Base-by-base conservation (phyloP, 768 basidiomycete species). In the Amanita phalloides region DNA sequence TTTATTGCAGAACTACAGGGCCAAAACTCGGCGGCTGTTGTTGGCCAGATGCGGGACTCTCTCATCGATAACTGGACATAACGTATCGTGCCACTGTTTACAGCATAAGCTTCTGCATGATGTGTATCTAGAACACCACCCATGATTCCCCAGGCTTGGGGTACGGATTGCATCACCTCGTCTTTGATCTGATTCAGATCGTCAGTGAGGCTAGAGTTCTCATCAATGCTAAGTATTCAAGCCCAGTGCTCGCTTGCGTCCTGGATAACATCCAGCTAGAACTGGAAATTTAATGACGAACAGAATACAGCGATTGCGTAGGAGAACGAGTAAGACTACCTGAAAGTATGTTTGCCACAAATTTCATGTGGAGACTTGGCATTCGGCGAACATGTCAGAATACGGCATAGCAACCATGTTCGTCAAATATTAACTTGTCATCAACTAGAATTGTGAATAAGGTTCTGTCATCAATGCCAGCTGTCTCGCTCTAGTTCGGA, bases 61-160 rank as follows among this genome's bases (percentile, higher is more conserved):
- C 74, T 93, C 46, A 88, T 93, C 65, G 90, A 88, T 74, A 91
- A 89, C 71, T 94, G 90, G 84, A 91, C 91, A 69, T 90, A 68
- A 14, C 26, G 37, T 23, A 13, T 23, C 36, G 6, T 39, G 9
- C 23, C 17, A 30, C 6, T 25, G 39, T 38, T 37, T 4, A 13
- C 13, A 28, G 17, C 20, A 17, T 7, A 25, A 23, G 20, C 17
- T 14, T 28, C 10, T 14, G 21, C 20, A 20, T 8, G 39, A 23
- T 6, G 3, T 21, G 20, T 21, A 30, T 32, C 28, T 9, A 32
- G 35, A 36, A 33, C 32, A 48, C 20, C 11, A 20, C 17, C 8
- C 35, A 35, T 30, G 30, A 47, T 47, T 35, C 32, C 46, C 21
- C 32, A 47, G 8, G 10, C n/a, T 7, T 6, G 33, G 33, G 46